Base-by-base conservation (phyloP, 2,329 filamentous ascomycete genomes). In the Cephalotrichum gorgonifer region DNA sequence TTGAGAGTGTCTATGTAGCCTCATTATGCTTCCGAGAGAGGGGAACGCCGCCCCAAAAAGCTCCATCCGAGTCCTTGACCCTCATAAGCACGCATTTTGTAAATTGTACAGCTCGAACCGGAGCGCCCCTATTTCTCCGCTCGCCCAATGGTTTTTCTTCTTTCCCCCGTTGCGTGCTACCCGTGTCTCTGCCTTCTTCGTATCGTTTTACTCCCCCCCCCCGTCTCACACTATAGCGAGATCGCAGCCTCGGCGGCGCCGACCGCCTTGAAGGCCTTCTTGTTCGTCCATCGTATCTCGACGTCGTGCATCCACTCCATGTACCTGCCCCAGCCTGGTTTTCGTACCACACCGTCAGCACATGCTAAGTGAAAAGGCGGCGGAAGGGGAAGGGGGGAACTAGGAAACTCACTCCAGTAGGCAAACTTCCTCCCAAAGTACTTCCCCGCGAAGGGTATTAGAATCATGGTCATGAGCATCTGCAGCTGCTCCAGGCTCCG, bases 341-440 rank as follows among this genome's bases (percentile, higher is more conserved):
- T n/a, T n/a, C n/a, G n/a, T n/a, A 3, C 25, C 22, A 47, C 27
- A 7, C 7, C 35, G 35, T 39, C 17, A 39, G 35, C 35, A 39
- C 35, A 8, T 5, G 11, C n/a, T n/a, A n/a, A n/a, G n/a, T n/a
- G 28, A 33, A 35, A 35, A n/a, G n/a, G n/a, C n/a, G n/a, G n/a
- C n/a, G 17, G 7, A n/a, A 5, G 28, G 20, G n/a, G 44, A 38
- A 26, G 38, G 17, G 25, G n/a, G 26, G 7, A 17, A 23, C 14
- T 43, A 30, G 30, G n/a, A 25, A 33, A 54, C 85, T 64, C 75
- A 96, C 91, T 88, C 88, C 89, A 96, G 64, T 95, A 96, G 52
- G 91, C 91, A 71, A 90, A 94, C 67, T 88, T 94, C 64, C 93
- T 79, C 43, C 93, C 93, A 65, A 96, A 81, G 69, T 89, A 97